A percentile compares a stretch with the other conserved stretches of the same genome.
Evolutionary conservation across 1,284 basidiomycete species (phyloP).

Genomic region (Volvariella surrecta): DNA sequence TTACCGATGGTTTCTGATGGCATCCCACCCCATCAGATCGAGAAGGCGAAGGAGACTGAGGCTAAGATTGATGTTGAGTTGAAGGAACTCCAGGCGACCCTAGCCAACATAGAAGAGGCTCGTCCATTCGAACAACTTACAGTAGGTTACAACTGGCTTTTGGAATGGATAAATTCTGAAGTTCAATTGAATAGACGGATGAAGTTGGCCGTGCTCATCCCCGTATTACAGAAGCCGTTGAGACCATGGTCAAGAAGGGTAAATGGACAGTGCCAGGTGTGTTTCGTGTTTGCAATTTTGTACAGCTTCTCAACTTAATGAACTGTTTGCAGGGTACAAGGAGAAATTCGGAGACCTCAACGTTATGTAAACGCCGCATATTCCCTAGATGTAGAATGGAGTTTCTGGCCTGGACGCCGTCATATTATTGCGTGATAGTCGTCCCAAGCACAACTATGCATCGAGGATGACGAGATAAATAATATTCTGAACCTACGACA

Average conservation of each 20-base stretch:
- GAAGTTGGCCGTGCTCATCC: conserved; percentile 93
- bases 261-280: conserved; percentile 95
- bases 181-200: conserved; percentile 45
- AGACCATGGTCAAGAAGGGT: conserved; percentile 98
- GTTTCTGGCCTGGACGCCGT: not conserved
- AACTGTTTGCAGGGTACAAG: conserved; percentile 59
- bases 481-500: conserved; percentile 29
- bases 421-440: not conserved
- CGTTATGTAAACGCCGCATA: conserved; percentile 57
- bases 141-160: conserved; percentile 29
- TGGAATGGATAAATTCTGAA: not conserved
- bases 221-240: conserved; percentile 86
- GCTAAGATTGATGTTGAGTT: conserved; percentile 91
- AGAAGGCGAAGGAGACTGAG: conserved; percentile 87
- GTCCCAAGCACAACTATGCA: not conserved
- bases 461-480: not conserved
- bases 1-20: conserved; percentile 3
- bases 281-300: conserved; percentile 14
- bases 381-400: conserved; percentile 16
- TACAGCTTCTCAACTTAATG: conserved; percentile 4
- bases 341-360: conserved; percentile 93
- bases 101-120: conserved; percentile 96
- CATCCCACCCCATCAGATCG: conserved; percentile 47
- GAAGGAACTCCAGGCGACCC: conserved; percentile 86
- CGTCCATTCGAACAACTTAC: conserved; percentile 97